Evolutionary conservation across 805 yeast species (phyloP), one percentile per base, ranked within the genome.

Genomic region (Phaffomyces antillensis): DNA sequence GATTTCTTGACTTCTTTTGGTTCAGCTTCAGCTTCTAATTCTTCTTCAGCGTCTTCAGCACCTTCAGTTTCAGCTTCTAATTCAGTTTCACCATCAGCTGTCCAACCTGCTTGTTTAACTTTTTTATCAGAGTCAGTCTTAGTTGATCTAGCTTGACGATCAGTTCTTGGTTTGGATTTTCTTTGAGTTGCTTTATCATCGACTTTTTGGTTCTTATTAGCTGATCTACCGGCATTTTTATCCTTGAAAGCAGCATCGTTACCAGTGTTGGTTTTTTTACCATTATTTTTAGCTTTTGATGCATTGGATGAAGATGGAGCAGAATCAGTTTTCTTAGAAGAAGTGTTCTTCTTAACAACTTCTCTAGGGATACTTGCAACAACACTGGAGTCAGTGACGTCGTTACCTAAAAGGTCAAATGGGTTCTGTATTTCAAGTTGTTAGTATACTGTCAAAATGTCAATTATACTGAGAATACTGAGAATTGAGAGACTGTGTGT

Each of bases 91-190:
- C 77, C 76, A 68, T 83, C 79, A 64, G 82, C 87, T 64, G 96
- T 95, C 91, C 96, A 87, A 55, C 89, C 90, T 40, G 64, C 64
- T 71, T 81, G 83, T 67, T 75, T 78, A 62, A 83, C 76, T 69
- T 84, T 82, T 83, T 88, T 90, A 58, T 76, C 78, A 58, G 96
- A 74, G 74, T 89, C 96, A 61, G 79, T 67, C 76, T 85, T 86
- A 63, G 83, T 87, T 55, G 86, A 64, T 76, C 85, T 86, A 55
- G 91, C 79, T 64, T 81, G 93, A 71, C 95, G 93, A 80, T 91
- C 98, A 53, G 65, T 56, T 53, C 58, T 63, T 71, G 67, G 59
- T 76, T 73, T 65, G 67, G 72, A 48, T 57, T 60, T 63, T 62
- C 79, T 79, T 64, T 74, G 70, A 60, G 77, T 65, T 61, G 77